Evolutionary conservation across 208 protist species (phyloP).

Genomic region (Trypanosoma conorhini): DNA sequence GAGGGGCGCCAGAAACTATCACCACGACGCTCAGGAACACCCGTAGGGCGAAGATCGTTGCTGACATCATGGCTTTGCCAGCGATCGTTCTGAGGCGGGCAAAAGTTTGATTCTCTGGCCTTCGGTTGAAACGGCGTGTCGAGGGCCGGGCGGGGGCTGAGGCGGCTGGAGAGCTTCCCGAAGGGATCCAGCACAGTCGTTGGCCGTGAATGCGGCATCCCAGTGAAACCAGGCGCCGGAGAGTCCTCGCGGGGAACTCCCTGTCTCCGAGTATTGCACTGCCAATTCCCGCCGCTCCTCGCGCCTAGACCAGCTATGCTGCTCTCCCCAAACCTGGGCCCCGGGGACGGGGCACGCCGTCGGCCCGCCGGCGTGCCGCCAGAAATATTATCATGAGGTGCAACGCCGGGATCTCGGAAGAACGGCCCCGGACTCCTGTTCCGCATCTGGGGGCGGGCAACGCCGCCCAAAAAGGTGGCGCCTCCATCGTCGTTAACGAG

Average conservation of each 20-base stretch:
- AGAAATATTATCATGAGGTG: not conserved
- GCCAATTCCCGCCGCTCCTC: not conserved
- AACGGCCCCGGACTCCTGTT: not conserved
- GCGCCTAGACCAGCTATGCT: not conserved
- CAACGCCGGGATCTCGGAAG: not conserved
- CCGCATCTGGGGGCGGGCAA: not conserved
- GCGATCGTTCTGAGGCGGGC: slow-evolving; percentile 17
- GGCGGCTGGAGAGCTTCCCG: slow-evolving; percentile 13
- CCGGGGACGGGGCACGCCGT: slow-evolving; percentile 14
- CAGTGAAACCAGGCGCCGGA: slow-evolving; percentile 2
- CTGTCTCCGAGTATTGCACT: not conserved
- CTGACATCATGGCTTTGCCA: slow-evolving; percentile 24
- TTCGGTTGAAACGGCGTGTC: not conserved
- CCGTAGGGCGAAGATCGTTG: not conserved
- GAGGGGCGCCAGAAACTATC: slow-evolving; percentile 19
- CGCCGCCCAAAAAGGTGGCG: not conserved
- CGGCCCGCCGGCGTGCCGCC: not conserved
- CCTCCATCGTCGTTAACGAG: not conserved
- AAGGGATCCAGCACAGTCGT: slow-evolving; percentile 24
- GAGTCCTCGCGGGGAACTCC: slow-evolving; percentile 16
- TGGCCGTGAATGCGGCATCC: not conserved
- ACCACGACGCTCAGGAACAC: not conserved
- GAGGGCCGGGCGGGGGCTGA: slow-evolving; percentile 1
- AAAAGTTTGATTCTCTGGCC: not conserved
- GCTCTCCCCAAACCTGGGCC: slow-evolving; percentile 9